Conservation (phyloP, 2,329 filamentous ascomycete species). For the Cordyceps cicadae region DNA sequence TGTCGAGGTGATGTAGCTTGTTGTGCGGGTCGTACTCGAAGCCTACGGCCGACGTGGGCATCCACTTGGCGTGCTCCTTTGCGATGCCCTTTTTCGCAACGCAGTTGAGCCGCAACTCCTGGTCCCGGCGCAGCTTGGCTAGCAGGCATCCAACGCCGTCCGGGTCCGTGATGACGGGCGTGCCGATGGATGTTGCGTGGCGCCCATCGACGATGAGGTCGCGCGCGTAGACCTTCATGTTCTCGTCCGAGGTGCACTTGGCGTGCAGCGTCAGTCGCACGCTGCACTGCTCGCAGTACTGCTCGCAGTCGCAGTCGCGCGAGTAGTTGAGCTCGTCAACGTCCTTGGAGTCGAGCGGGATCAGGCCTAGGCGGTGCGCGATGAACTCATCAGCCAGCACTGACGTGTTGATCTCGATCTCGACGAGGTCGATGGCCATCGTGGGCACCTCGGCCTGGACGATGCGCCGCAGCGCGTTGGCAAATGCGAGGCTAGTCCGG, state of each 20-base stretch:
- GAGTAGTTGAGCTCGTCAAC: conserved; percentile 78
- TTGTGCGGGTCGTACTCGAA: conserved; percentile 99
- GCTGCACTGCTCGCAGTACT: conserved; percentile 87
- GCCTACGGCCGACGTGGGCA: conserved; percentile 80
- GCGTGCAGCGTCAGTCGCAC: conserved; percentile 79
- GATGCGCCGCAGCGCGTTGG: conserved; percentile 83
- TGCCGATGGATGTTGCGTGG: conserved; percentile 68
- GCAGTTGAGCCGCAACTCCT: conserved; percentile 84
- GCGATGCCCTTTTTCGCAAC: conserved; percentile 97
- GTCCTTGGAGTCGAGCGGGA: conserved; percentile 78
- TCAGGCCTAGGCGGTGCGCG: conserved; percentile 80
- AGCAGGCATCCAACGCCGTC: conserved; percentile 78
- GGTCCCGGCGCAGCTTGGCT: conserved; percentile 79
- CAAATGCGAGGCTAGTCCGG: conserved; percentile 82
- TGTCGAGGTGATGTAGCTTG: conserved; percentile 81
- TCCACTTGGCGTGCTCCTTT: conserved; percentile 98
- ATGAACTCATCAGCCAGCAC: conserved; percentile 95
- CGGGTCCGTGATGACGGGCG: conserved; percentile 74
- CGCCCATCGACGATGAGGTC: conserved; percentile 69
- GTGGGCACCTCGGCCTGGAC: conserved; percentile 93
- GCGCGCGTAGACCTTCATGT: conserved; percentile 89
- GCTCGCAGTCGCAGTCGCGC: conserved; percentile 93
- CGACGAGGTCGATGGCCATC: conserved; percentile 88
- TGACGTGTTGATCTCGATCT: conserved; percentile 89
- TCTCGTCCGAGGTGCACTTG: conserved; percentile 73